Conservation (phyloP, 2,329 filamentous ascomycete species). For the Fragosphaeria purpurea region DNA sequence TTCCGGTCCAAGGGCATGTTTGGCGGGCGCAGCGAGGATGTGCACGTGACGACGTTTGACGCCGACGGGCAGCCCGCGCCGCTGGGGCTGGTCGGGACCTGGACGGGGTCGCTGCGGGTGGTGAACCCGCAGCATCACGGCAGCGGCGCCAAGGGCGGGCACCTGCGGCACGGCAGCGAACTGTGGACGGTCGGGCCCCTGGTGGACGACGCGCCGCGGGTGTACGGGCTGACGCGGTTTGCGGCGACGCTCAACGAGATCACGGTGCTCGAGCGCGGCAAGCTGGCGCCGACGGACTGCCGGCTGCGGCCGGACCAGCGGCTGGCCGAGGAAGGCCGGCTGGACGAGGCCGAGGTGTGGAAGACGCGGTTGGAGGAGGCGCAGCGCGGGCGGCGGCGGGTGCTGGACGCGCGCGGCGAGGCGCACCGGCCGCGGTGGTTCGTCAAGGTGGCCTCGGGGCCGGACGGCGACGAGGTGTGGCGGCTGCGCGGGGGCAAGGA, state of each 20-base stretch:
- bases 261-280: constrained; percentile 64
- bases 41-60: constrained; percentile 64
- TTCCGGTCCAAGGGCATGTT: constrained; percentile 98
- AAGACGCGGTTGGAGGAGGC: constrained; percentile 80
- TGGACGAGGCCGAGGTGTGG: constrained; percentile 73
- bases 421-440: constrained; percentile 77
- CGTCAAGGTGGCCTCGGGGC: constrained; percentile 51
- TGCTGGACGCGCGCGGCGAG: constrained; percentile 66
- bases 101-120: constrained; percentile 65
- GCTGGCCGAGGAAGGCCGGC: constrained; percentile 67
- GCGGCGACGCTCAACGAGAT: constrained; percentile 81
- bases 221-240: constrained; percentile 83
- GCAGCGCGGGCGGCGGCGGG: constrained; percentile 64
- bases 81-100: constrained; percentile 66
- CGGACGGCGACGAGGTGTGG: constrained; percentile 60
- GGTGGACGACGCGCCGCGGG: constrained; percentile 66
- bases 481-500: constrained; percentile 70
- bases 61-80: constrained; percentile 55
- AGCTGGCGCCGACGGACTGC: constrained; percentile 71
- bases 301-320: constrained; percentile 81
- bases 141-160: constrained; percentile 38
- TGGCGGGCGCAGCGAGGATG: constrained; percentile 84
- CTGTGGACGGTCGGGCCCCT: constrained; percentile 73
- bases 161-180: constrained; percentile 36
- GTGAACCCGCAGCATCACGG: constrained; percentile 36